Conservation (phyloP, 2,329 filamentous ascomycete species). For the Epichloe amarillans region DNA sequence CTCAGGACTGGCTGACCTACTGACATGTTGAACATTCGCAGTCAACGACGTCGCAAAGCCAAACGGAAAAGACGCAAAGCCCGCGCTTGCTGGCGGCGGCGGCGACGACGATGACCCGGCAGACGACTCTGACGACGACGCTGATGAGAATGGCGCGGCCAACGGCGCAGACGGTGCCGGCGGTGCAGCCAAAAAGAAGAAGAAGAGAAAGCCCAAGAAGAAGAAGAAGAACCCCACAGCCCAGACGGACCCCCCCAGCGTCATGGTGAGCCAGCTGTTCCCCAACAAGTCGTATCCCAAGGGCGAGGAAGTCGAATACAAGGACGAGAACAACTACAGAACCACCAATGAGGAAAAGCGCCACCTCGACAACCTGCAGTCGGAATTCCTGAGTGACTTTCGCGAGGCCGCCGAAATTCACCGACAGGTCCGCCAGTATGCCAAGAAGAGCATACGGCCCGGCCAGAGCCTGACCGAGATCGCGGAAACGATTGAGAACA, state of each 20-base stretch:
- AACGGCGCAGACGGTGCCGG: conserved; percentile 24
- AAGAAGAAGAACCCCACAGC: conserved; percentile 64
- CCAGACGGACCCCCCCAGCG: conserved; percentile 62
- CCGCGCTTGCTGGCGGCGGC: conserved; percentile 23
- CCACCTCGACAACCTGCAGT: conserved; percentile 68
- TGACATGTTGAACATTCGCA: conserved; percentile 8
- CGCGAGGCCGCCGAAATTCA: conserved; percentile 81
- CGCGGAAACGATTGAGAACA: conserved; percentile 75
- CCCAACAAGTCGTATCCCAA: conserved; percentile 58
- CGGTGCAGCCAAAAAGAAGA: conserved; percentile 30
- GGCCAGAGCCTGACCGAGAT: conserved; percentile 72
- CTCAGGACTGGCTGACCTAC: not conserved
- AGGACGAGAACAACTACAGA: conserved; percentile 61
- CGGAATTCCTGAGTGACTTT: conserved; percentile 68
- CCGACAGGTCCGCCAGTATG: conserved; percentile 74
- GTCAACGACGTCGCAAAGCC: conserved; percentile 27
- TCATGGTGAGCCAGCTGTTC: conserved; percentile 60
- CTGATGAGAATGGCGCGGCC: conserved; percentile 28
- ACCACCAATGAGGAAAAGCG: conserved; percentile 77
- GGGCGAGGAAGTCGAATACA: conserved; percentile 67
- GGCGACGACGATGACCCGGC: conserved; percentile 26
- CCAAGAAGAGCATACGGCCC: conserved; percentile 66
- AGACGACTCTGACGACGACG: conserved; percentile 41
- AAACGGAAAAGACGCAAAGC: conserved; percentile 27
- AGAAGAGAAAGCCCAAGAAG: conserved; percentile 77